Base-by-base conservation (phyloP, 495 filamentous ascomycete species). In the Tetracladium marchalianum region DNA sequence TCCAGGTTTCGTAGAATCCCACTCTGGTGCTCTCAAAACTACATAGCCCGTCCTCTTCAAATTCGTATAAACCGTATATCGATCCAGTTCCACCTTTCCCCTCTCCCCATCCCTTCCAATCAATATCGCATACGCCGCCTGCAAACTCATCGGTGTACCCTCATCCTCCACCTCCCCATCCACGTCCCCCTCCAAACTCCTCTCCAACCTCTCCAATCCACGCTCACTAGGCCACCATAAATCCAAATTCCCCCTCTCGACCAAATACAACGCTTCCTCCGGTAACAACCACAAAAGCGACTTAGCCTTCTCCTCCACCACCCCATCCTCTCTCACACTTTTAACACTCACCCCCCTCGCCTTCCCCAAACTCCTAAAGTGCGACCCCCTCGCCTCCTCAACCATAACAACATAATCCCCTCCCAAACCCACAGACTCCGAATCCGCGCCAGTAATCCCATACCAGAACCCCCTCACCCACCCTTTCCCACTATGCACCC, bases 181-280 rank as follows among this genome's bases (percentile, higher is more conserved):
- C 5, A 44, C 57, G 24, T 50, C 56, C 10, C 35, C 55, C 4
- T 51, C 49, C 22, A 56, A 57, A 24, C 50, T 44, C 50, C 49
- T 0, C 42, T 41, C 4, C 22, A 27, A 3, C 22, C 22, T 27
- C 22, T 27, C 22, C 32, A 75, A 44, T 3, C 22, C 22, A 11
- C 58, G 58, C 31, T 58, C 56, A 10, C 62, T 52, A 27, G 84
- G 85, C 84, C 85, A 98, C 68, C 86, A 76, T 18, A 95, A 67
- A 65, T 96, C 87, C 53, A 98, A 47, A 50, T 72, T 84, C 0
- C 90, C 92, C 51, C 90, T 65, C 65, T 98, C 92, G 13, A 97
- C 68, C 37, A 95, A 56, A 60, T 87, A 97, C 40, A 98, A 65
- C 6, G 87, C 84, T 58, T 98, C 92, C 60, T 98, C 93, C 0